Percentiles rank a stretch among this genome's conserved stretches.
Evolutionary conservation across 2,329 filamentous ascomycete genomes (phyloP).

Genomic region (Fusarium miscanthi): DNA sequence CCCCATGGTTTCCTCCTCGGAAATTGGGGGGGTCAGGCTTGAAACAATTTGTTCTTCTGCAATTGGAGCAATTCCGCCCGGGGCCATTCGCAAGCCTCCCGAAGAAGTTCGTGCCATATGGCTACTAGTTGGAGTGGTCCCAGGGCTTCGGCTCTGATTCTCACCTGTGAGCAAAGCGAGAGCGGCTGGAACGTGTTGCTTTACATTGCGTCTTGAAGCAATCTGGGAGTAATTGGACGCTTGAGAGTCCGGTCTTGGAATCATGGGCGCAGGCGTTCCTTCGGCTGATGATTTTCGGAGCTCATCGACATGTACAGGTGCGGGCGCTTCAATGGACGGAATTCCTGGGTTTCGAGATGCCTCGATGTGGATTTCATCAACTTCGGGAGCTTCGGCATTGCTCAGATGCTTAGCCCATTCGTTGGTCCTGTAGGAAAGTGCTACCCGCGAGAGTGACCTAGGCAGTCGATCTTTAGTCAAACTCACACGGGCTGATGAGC

Average conservation of each 20-base stretch:
- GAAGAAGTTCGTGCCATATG: slow-evolving; percentile 39
- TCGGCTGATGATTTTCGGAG: slow-evolving; percentile 72
- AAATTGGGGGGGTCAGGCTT: slow-evolving; percentile 28
- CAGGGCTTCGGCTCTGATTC: slow-evolving; percentile 37
- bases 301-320: slow-evolving; percentile 72
- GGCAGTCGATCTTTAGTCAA: slow-evolving; percentile 74
- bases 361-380: slow-evolving; percentile 68
- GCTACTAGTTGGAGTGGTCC: slow-evolving; percentile 32
- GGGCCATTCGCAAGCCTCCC: slow-evolving; percentile 41
- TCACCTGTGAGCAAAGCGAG: slow-evolving; percentile 44
- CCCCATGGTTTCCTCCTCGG: slow-evolving; percentile 22
- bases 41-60: slow-evolving; percentile 54
- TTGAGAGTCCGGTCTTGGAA: slow-evolving; percentile 47
- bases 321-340: slow-evolving; percentile 60
- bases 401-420: slow-evolving; percentile 95
- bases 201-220: slow-evolving; percentile 27
- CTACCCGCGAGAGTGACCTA: slow-evolving; percentile 77
- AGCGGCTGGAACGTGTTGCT: slow-evolving; percentile 41
- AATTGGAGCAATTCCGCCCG: slow-evolving; percentile 54
- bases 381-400: slow-evolving; percentile 77
- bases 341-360: slow-evolving; percentile 39
- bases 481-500: slow-evolving; percentile 57
- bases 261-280: slow-evolving; percentile 53
- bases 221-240: slow-evolving; percentile 39
- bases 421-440: slow-evolving; percentile 87